phyloP scores from a whole-genome alignment of 1,139 yeast species.

The Pichia norvegensis region DNA sequence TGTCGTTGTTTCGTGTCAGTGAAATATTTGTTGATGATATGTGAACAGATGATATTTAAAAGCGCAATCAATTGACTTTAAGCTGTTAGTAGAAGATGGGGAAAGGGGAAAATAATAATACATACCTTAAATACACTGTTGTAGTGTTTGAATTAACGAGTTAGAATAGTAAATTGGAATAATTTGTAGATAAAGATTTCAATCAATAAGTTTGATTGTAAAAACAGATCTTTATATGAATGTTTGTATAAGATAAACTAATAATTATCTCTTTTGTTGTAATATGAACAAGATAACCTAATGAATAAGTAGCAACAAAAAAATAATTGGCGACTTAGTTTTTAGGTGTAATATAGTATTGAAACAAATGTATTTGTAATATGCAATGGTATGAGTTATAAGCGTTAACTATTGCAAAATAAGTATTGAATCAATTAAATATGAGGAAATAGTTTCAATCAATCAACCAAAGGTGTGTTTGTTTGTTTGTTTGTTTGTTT shows the following conservation, averaged over 20 bases:
- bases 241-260: background rate
- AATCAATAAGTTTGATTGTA: background rate
- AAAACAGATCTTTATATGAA: background rate
- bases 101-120: background rate
- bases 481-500: conserved; percentile 9
- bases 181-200: background rate
- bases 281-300: background rate
- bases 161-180: background rate
- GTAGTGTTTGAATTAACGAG: background rate
- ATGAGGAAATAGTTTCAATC: background rate
- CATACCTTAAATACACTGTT: conserved; percentile 13
- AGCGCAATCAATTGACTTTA: background rate
- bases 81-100: background rate
- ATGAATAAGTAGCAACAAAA: background rate
- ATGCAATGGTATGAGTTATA: background rate
- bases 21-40: too few relatives aligned
- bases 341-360: background rate
- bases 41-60: too few relatives aligned
- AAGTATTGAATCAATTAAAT: background rate
- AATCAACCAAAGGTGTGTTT: conserved; percentile 1
- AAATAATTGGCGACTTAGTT: background rate
- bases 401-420: background rate
- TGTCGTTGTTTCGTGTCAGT: too few relatives aligned
- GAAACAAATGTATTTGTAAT: background rate
- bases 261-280: background rate